Evolutionary conservation across 805 yeast species (phyloP), one percentile per base, ranked within the genome.

Genomic region (Metschnikowia colocasiae): DNA sequence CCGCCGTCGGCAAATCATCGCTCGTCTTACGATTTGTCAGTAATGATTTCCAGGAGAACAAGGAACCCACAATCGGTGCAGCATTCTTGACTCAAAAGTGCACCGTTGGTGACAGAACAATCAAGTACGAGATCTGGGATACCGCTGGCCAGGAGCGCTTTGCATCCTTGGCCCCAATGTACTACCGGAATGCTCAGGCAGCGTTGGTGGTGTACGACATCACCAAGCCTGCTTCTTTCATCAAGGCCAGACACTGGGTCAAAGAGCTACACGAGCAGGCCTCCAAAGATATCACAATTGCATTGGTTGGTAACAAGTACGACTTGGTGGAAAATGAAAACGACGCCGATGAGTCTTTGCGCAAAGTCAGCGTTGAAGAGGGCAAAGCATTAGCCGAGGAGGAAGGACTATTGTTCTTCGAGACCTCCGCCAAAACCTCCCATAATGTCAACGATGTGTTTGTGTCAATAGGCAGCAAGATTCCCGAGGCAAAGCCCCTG

Each of bases 351-450:
- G 85, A 79, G 46, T 67, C 71, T 20, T 71, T 79, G 52, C 78
- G 96, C 58, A 87, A 87, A 65, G 96, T 92, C 23, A 82, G 89
- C 27, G 74, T 79, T 42, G 91, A 86, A 56, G 98, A 94, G 64
- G 99, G 97, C 32, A 75, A 83, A 66, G 80, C 79, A 48, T 74
- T 92, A 50, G 97, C 98, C 3, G 86, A 87, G 33, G 97, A 94
- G 60, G 97, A 92, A 68, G 90, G 87, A 1, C 73, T 94, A 49
- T 69, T 94, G 54, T 92, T 92, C 62, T 92, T 87, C 62, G 99
- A 92, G 71, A 89, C 97, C 6, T 83, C 94, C 63, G 99, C 99
- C 18, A 92, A 92, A 72, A 82, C 95, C 3, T 86, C 92, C 15
- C 76, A 78, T 59, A 90, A 91, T 60, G 97, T 92, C 33, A 88